These are phyloP conservation scores for Mycena filopes DNA, from an alignment of 768 basidiomycete genomes.

Conservation along the genomic window DNA sequence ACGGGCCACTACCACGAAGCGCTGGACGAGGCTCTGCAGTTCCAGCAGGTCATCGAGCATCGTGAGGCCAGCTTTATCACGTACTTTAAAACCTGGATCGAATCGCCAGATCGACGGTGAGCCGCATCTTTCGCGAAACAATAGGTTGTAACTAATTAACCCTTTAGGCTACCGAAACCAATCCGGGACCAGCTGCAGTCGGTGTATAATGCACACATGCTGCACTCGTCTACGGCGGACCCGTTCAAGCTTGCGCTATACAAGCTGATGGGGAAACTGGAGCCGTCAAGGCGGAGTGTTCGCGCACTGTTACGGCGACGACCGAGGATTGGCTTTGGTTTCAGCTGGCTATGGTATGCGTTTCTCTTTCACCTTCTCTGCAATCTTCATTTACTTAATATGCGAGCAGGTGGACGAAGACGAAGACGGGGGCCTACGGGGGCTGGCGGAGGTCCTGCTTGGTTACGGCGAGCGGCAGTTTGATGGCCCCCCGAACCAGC, in stretches of 20 bases:
- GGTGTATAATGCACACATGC: slow-evolving; percentile 87
- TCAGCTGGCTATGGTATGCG: slow-evolving; percentile 84
- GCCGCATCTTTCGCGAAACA: slow-evolving; percentile 31
- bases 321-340: slow-evolving; percentile 99
- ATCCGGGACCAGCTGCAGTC: slow-evolving; percentile 85
- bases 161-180: slow-evolving; percentile 69
- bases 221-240: slow-evolving; percentile 88
- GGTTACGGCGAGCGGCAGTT: slow-evolving; percentile 88
- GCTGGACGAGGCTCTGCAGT: slow-evolving; percentile 75
- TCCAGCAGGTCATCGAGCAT: slow-evolving; percentile 77
- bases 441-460: slow-evolving; percentile 78
- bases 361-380: background rate
- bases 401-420: slow-evolving; percentile 88
- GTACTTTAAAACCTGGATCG: slow-evolving; percentile 86
- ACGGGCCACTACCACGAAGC: slow-evolving; percentile 88
- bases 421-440: slow-evolving; percentile 79
- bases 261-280: slow-evolving; percentile 94
- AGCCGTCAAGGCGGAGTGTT: slow-evolving; percentile 83
- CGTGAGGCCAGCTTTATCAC: slow-evolving; percentile 86
- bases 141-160: slow-evolving; percentile 9
- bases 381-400: too few relatives aligned
- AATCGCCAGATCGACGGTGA: slow-evolving; percentile 82
- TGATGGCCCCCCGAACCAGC: slow-evolving; percentile 70
- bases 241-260: slow-evolving; percentile 97
- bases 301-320: slow-evolving; percentile 84